These are phyloP conservation scores for Mediolabrus comicus DNA, from an alignment of 108 stramenopile genomes.

Conservation along the genomic window DNA sequence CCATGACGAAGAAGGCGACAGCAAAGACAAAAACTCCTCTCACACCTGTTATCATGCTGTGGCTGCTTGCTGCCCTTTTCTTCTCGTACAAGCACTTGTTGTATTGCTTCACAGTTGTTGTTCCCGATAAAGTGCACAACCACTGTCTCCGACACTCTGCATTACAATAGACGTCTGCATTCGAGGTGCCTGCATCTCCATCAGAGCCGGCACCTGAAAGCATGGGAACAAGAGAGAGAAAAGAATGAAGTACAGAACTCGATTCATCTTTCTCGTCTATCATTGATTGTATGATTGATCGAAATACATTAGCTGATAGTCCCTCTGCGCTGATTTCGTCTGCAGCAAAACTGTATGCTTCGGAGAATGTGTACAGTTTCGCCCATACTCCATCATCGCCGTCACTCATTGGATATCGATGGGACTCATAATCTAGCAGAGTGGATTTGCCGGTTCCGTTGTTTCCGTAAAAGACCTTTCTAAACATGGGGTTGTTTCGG, in stretches of 20 bases:
- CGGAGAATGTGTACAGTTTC: slow-evolving; percentile 47
- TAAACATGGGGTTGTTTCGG: slow-evolving; percentile 66
- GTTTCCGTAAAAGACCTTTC: slow-evolving; percentile 44
- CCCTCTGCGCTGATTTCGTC: slow-evolving; percentile 17
- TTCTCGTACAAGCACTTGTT: slow-evolving; percentile 17
- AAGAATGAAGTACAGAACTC: slow-evolving; percentile 24
- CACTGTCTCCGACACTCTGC: slow-evolving; percentile 31
- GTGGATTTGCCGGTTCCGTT: slow-evolving; percentile 5
- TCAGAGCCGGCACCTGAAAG: slow-evolving; percentile 25
- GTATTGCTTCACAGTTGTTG: slow-evolving; percentile 18
- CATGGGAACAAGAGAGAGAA: slow-evolving; percentile 18
- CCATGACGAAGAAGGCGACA: slow-evolving; percentile 3
- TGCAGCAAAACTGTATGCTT: slow-evolving; percentile 14
- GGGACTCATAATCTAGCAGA: slow-evolving; percentile 40
- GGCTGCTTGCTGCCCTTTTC: not conserved
- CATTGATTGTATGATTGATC: slow-evolving; percentile 36
- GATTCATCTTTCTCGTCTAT: slow-evolving; percentile 6
- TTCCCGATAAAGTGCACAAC: slow-evolving; percentile 34
- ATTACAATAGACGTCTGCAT: slow-evolving; percentile 21
- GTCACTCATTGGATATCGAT: slow-evolving; percentile 3
- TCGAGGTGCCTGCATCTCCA: not conserved
- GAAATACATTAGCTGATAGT: slow-evolving; percentile 26
- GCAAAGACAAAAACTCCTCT: slow-evolving; percentile 7
- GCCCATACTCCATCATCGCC: slow-evolving; percentile 19
- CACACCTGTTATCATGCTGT: not conserved